A percentile compares a stretch with the other conserved stretches of the same genome.
Evolutionary conservation across 768 basidiomycete genomes (phyloP).

Genomic region (Tephrocybe sp.): DNA sequence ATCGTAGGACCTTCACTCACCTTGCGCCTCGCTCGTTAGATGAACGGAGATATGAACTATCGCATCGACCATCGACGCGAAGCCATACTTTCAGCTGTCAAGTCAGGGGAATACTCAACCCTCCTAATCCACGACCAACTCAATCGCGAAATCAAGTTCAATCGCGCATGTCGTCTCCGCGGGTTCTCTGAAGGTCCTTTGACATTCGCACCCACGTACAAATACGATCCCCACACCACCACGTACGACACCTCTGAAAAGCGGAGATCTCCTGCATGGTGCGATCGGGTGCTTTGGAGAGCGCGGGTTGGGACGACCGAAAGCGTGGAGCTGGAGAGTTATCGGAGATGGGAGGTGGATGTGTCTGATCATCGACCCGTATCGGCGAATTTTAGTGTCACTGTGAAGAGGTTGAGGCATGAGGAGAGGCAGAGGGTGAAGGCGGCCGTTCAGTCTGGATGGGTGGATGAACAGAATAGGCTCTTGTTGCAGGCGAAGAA

Average conservation of each 20-base stretch:
- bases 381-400: conserved; percentile 72
- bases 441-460: conserved; percentile 51
- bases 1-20: too few relatives aligned
- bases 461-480: conserved; percentile 46
- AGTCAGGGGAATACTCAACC: conserved; percentile 58
- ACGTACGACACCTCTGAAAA: conserved; percentile 91
- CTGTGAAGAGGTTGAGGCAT: conserved; percentile 66
- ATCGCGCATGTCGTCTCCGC: conserved; percentile 84
- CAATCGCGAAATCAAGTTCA: conserved; percentile 81
- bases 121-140: conserved; percentile 86
- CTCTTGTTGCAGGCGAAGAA: conserved; percentile 35
- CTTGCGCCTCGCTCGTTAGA: too few relatives aligned
- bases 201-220: conserved; percentile 88
- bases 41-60: too few relatives aligned
- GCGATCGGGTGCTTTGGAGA: conserved; percentile 88
- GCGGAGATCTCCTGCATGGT: conserved; percentile 90
- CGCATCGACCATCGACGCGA: conserved; percentile 94
- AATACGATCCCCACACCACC: conserved; percentile 78
- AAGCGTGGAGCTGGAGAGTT: conserved; percentile 66
- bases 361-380: conserved; percentile 91
- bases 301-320: conserved; percentile 51
- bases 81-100: conserved; percentile 66
- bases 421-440: conserved; percentile 58
- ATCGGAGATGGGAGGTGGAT: conserved; percentile 80
- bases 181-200: conserved; percentile 81